Percentiles rank a stretch among this genome's conserved stretches.
phyloP scores from a whole-genome alignment of 371 early-diverging fungal species.

The Haplosporangium sp. region DNA sequence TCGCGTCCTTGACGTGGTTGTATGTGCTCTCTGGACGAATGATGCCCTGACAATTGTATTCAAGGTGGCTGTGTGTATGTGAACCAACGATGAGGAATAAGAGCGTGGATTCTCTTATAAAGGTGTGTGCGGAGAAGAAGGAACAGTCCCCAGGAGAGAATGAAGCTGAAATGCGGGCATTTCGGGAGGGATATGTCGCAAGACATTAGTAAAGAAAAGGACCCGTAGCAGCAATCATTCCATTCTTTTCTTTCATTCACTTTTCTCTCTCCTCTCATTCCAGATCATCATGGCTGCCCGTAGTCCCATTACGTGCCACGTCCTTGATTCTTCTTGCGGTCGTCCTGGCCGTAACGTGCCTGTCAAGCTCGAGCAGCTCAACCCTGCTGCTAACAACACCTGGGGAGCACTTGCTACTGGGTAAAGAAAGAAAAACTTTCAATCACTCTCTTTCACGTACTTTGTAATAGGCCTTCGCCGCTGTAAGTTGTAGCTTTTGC shows the following conservation, averaged over 20 bases:
- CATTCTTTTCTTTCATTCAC: not conserved
- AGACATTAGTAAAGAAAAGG: not conserved
- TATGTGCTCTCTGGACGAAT: too few species aligned
- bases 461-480: too few species aligned
- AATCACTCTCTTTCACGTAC: not conserved
- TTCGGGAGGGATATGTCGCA: too few species aligned
- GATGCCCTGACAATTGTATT: too few species aligned
- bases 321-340: slow-evolving; percentile 85
- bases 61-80: too few species aligned
- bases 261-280: not conserved
- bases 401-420: slow-evolving; percentile 22
- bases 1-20: too few species aligned
- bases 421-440: not conserved
- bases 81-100: too few species aligned
- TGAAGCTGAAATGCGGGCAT: too few species aligned
- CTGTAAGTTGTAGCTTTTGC: too few species aligned
- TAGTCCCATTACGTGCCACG: slow-evolving; percentile 87
- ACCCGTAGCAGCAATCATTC: not conserved
- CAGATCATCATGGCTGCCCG: slow-evolving; percentile 28
- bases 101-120: too few species aligned
- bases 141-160: too few species aligned
- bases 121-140: too few species aligned
- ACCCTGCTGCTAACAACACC: slow-evolving; percentile 56
- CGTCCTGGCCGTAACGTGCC: slow-evolving; percentile 76
- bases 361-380: slow-evolving; percentile 69